A percentile compares a stretch with the other conserved stretches of the same genome.
These are phyloP conservation scores for Rhizopus stolonifer DNA, from an alignment of 371 early-diverging fungal genomes.

Conservation along the genomic window DNA sequence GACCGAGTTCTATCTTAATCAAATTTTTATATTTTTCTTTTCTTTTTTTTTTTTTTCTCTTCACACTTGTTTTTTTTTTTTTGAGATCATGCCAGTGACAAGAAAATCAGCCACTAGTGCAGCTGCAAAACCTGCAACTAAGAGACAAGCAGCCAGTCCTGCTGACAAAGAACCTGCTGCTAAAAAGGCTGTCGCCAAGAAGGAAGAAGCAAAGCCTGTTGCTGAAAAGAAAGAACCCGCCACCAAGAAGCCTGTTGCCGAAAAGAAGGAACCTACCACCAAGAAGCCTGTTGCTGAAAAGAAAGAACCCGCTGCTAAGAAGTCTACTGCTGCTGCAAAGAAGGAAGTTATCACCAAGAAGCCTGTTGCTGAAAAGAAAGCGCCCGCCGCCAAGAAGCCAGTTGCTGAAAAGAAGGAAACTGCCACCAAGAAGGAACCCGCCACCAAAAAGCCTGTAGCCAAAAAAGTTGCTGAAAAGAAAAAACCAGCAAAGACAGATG, in stretches of 20 bases:
- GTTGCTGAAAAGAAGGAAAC: slow-evolving; percentile 1
- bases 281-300: no score
- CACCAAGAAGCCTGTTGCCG: background rate
- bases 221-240: background rate
- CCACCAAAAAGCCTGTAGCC: no score
- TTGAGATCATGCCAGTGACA: background rate
- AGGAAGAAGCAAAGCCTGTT: background rate
- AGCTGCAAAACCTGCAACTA: background rate
- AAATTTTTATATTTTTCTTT: background rate
- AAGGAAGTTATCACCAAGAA: background rate
- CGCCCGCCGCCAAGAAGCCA: background rate
- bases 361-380: background rate
- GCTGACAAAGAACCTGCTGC: background rate
- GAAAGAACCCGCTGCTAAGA: background rate
- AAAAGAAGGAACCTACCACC: background rate
- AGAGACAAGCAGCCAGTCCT: no score
- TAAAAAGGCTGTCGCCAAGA: background rate
- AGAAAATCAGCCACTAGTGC: background rate
- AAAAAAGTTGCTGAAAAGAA: background rate
- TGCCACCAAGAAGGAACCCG: background rate
- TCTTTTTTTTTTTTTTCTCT: background rate
- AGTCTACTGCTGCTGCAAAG: background rate
- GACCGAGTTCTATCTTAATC: background rate
- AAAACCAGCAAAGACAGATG: background rate
- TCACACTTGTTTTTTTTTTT: background rate